Conservation (phyloP, 139 green algal genomes). For the Penium margaritaceum region DNA sequence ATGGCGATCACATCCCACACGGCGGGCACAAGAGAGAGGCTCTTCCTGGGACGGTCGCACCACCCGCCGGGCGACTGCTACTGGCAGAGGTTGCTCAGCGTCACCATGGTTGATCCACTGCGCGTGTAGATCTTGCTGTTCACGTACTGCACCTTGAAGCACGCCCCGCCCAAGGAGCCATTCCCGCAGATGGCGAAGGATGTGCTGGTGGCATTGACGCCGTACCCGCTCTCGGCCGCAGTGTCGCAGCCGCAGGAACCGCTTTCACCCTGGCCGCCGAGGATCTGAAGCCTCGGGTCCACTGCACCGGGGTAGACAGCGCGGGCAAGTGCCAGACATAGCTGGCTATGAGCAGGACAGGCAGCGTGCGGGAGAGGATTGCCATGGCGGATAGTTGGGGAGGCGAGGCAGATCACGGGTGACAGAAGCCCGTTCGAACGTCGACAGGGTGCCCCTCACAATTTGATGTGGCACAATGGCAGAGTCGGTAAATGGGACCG, state of each 20-base stretch:
- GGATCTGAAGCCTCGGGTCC: background rate
- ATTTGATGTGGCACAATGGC: too few relatives aligned
- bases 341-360: too few relatives aligned
- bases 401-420: too few relatives aligned
- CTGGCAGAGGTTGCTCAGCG: background rate
- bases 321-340: too few relatives aligned
- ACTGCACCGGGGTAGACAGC: too few relatives aligned
- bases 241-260: background rate
- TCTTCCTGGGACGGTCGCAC: conserved; percentile 1
- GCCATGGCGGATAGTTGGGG: too few relatives aligned
- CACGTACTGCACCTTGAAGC: background rate
- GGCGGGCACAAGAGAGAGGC: background rate
- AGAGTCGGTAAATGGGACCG: too few relatives aligned
- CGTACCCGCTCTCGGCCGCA: background rate
- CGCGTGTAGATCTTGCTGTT: conserved; percentile 3
- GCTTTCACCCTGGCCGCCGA: background rate
- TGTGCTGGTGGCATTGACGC: background rate
- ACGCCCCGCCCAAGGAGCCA: background rate
- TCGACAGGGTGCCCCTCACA: too few relatives aligned
- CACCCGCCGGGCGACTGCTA: background rate
- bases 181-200: background rate
- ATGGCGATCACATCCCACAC: background rate
- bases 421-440: too few relatives aligned
- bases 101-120: background rate
- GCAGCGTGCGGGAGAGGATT: too few relatives aligned